These are phyloP conservation scores for Tylopilus felleus DNA, from an alignment of 768 basidiomycete genomes.

Conservation along the genomic window DNA sequence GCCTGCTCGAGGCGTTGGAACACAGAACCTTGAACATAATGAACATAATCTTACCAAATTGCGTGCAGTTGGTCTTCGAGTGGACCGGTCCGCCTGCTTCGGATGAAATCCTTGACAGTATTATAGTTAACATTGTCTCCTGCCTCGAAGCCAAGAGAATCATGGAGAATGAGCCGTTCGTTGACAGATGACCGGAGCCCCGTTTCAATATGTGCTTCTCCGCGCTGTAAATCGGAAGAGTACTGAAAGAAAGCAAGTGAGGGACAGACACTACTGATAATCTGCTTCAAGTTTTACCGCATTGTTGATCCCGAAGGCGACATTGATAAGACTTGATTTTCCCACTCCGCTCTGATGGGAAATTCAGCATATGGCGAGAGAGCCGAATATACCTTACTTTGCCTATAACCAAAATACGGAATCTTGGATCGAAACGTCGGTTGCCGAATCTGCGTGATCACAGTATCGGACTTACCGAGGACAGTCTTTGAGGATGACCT, in stretches of 20 bases:
- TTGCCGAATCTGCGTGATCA: background rate
- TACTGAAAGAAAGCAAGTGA: background rate
- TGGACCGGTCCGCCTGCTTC: background rate
- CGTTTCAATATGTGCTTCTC: background rate
- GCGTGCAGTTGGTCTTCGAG: background rate
- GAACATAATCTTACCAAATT: background rate
- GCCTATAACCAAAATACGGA: conserved; percentile 3
- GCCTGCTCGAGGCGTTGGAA: background rate
- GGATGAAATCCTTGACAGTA: background rate
- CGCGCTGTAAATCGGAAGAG: background rate
- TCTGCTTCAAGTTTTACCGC: background rate
- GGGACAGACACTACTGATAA: background rate
- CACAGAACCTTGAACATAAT: background rate
- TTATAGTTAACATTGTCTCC: background rate
- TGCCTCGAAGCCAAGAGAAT: conserved; percentile 1
- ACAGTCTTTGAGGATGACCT: background rate
- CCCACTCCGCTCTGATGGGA: background rate
- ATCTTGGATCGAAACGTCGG: background rate
- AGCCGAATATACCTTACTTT: background rate
- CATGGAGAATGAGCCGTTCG: background rate
- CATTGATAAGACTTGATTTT: background rate
- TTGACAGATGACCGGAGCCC: conserved; percentile 1
- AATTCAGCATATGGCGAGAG: background rate
- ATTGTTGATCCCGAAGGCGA: background rate
- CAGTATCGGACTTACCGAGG: background rate